A percentile compares a stretch with the other conserved stretches of the same genome.
These are phyloP conservation scores for Bremia lactucae DNA, from an alignment of 352 stramenopile species.

Conservation along the genomic window DNA sequence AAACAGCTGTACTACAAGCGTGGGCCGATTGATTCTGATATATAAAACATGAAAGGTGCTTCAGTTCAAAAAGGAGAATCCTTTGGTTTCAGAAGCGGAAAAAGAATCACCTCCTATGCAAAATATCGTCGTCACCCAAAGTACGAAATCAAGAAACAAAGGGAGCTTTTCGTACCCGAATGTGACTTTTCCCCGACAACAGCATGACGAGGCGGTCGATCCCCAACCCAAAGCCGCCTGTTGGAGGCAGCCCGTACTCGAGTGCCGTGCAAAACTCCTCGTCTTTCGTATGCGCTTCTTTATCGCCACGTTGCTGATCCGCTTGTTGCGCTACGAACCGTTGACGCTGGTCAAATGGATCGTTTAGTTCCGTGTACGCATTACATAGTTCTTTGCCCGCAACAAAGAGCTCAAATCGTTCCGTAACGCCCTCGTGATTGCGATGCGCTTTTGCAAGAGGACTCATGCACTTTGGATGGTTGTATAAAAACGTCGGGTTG, in stretches of 20 bases:
- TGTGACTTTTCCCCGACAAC: conserved; percentile 96
- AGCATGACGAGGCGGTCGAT: conserved; percentile 98
- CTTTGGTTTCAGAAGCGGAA: too few species aligned
- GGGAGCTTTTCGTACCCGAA: conserved; percentile 49
- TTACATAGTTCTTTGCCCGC: conserved; percentile 94
- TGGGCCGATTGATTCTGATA: too few species aligned
- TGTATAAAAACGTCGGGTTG: conserved; percentile 97
- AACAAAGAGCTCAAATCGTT: conserved; percentile 98
- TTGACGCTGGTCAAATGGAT: conserved; percentile 93
- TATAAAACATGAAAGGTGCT: too few species aligned
- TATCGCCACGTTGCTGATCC: conserved; percentile 68
- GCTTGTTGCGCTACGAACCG: conserved; percentile 91
- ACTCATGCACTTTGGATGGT: conserved; percentile 97
- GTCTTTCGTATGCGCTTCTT: conserved; percentile 88
- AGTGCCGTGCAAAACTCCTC: conserved; percentile 96
- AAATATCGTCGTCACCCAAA: not conserved
- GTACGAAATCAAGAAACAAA: too few species aligned
- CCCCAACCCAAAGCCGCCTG: conserved; percentile 94
- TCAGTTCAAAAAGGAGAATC: too few species aligned
- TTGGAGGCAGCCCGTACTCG: conserved; percentile 96
- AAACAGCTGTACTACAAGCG: too few species aligned
- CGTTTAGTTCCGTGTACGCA: conserved; percentile 98
- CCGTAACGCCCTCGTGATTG: conserved; percentile 88
- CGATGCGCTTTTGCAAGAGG: conserved; percentile 92
- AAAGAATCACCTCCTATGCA: conserved; percentile 84